Evolutionary conservation across 2,329 filamentous ascomycete species (phyloP).

Genomic region (Calonectria naviculata): DNA sequence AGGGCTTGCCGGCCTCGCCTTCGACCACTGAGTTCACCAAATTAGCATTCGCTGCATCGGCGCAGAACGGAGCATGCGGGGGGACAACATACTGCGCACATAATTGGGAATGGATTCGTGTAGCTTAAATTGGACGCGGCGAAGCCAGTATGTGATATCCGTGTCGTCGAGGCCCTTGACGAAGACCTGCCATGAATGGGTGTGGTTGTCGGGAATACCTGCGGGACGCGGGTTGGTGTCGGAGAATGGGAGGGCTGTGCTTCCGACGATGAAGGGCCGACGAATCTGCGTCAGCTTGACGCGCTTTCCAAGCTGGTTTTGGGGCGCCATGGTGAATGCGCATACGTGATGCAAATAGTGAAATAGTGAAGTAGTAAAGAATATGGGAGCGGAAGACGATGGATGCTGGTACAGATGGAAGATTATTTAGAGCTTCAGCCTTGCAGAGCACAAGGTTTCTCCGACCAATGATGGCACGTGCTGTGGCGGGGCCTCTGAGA

Average conservation of each 20-base stretch:
- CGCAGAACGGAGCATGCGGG: background rate
- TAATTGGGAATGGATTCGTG: slow-evolving; percentile 97
- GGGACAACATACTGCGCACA: slow-evolving; percentile 71
- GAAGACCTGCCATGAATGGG: slow-evolving; percentile 96
- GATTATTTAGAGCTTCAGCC: slow-evolving; percentile 24
- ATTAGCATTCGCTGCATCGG: slow-evolving; percentile 28
- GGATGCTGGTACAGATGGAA: background rate
- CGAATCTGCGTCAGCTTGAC: slow-evolving; percentile 74
- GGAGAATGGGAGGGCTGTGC: slow-evolving; percentile 82
- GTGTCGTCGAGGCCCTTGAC: slow-evolving; percentile 90
- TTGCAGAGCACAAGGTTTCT: slow-evolving; percentile 7
- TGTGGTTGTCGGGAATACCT: slow-evolving; percentile 87
- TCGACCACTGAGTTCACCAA: slow-evolving; percentile 69
- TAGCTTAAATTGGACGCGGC: slow-evolving; percentile 97
- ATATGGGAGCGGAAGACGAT: background rate
- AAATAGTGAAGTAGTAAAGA: background rate
- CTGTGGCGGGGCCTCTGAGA: background rate
- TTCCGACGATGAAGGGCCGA: slow-evolving; percentile 79
- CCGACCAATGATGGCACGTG: slow-evolving; percentile 8
- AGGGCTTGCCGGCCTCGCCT: slow-evolving; percentile 74
- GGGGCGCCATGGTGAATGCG: slow-evolving; percentile 64
- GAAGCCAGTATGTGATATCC: slow-evolving; percentile 94
- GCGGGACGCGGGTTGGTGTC: slow-evolving; percentile 83
- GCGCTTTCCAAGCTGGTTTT: slow-evolving; percentile 69
- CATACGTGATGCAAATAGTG: background rate